phyloP scores from a whole-genome alignment of 805 yeast species.

The Suhomyces prunicola region DNA sequence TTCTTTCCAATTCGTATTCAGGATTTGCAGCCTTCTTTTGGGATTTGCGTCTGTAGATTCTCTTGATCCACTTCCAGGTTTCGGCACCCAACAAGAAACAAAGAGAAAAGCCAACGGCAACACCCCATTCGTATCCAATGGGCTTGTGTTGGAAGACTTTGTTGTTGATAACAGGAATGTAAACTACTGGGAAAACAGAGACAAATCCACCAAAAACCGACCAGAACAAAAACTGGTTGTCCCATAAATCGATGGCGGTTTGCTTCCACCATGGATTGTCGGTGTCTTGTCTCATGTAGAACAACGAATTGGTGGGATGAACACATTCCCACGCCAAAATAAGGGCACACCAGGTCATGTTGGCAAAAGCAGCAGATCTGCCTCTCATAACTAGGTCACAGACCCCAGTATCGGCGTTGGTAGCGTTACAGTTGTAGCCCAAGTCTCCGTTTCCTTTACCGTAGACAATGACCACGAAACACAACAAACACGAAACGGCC shows the following conservation, averaged over 20 bases:
- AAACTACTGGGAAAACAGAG: slow-evolving; percentile 76
- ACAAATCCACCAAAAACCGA: slow-evolving; percentile 68
- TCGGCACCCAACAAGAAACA: slow-evolving; percentile 63
- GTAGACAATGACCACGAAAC: slow-evolving; percentile 65
- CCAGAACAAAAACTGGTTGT: slow-evolving; percentile 77
- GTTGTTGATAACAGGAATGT: slow-evolving; percentile 82
- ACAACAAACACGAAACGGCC: slow-evolving; percentile 66
- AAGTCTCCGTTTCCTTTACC: slow-evolving; percentile 64
- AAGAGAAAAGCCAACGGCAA: slow-evolving; percentile 58
- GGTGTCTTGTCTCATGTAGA: slow-evolving; percentile 65
- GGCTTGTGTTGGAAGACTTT: slow-evolving; percentile 71
- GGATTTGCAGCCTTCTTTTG: slow-evolving; percentile 46
- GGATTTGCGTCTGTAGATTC: slow-evolving; percentile 47
- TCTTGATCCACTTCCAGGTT: slow-evolving; percentile 62
- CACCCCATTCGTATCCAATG: slow-evolving; percentile 79
- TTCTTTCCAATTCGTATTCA: slow-evolving; percentile 60
- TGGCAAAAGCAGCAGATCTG: slow-evolving; percentile 73
- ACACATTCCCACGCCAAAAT: slow-evolving; percentile 83
- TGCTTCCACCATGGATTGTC: slow-evolving; percentile 54
- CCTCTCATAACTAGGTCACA: slow-evolving; percentile 71
- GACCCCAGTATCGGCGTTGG: slow-evolving; percentile 25
- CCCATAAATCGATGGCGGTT: slow-evolving; percentile 64
- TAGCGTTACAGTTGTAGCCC: slow-evolving; percentile 62
- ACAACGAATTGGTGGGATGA: slow-evolving; percentile 66
- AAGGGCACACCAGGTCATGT: slow-evolving; percentile 85